Conservation (phyloP, 1,139 yeast species). For the Fermentozyma sake region DNA sequence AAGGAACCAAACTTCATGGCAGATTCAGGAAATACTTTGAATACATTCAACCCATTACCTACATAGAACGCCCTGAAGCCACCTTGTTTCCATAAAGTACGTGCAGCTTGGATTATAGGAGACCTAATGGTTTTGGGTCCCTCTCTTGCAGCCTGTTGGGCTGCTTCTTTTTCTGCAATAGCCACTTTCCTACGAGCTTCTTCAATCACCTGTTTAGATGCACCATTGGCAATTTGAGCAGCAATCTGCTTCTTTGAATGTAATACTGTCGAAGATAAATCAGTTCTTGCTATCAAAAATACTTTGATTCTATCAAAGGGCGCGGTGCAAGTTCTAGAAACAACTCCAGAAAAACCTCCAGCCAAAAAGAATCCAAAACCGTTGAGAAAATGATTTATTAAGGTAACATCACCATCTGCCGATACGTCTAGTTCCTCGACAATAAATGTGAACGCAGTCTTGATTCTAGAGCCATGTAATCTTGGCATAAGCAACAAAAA, state of each 20-base stretch:
- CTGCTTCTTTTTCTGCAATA: slow-evolving; percentile 18
- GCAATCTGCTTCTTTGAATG: slow-evolving; percentile 53
- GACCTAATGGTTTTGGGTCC: slow-evolving; percentile 48
- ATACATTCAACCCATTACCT: slow-evolving; percentile 90
- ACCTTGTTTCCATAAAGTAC: slow-evolving; percentile 81
- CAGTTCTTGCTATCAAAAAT: slow-evolving; percentile 87
- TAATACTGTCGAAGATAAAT: slow-evolving; percentile 63
- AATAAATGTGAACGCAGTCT: slow-evolving; percentile 78
- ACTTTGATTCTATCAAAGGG: slow-evolving; percentile 95
- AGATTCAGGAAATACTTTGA: slow-evolving; percentile 94
- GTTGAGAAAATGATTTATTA: slow-evolving; percentile 71
- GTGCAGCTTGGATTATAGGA: slow-evolving; percentile 75
- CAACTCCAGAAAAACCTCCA: slow-evolving; percentile 94
- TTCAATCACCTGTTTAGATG: slow-evolving; percentile 33
- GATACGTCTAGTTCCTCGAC: slow-evolving; percentile 76
- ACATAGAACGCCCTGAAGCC: slow-evolving; percentile 86
- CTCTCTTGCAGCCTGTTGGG: slow-evolving; percentile 7
- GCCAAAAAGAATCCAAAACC: slow-evolving; percentile 90
- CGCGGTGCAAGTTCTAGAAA: slow-evolving; percentile 95
- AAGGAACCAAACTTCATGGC: slow-evolving; percentile 97
- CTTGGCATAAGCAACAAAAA: slow-evolving; percentile 81
- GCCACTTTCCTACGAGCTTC: slow-evolving; percentile 29
- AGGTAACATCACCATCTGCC: slow-evolving; percentile 88
- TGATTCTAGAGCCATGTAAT: slow-evolving; percentile 60
- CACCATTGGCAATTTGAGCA: slow-evolving; percentile 34